Conservation (phyloP, 257 asterid species). For the Voacanga thouarsii region DNA sequence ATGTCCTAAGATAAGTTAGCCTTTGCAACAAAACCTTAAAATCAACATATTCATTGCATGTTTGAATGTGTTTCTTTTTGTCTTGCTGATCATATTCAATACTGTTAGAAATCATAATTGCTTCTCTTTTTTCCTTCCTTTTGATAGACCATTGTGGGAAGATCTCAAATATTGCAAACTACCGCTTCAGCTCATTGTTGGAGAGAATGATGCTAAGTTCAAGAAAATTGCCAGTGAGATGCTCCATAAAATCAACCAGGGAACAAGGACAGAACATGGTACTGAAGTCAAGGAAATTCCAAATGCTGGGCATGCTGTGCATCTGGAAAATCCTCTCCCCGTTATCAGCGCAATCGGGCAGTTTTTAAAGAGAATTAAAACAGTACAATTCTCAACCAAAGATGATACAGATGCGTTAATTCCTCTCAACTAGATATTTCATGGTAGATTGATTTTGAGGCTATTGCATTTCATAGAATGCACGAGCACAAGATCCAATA, state of each 20-base stretch:
- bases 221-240: constrained; percentile 60
- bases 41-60: not conserved
- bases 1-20: not conserved
- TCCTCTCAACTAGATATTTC: not conserved
- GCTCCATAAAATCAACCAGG: constrained; percentile 35
- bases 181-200: constrained; percentile 69
- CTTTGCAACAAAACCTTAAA: not conserved
- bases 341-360: constrained; percentile 60
- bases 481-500: not conserved
- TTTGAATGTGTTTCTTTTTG: not conserved
- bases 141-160: constrained; percentile 73
- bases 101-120: not conserved
- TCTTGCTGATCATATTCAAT: not conserved
- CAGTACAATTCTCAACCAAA: not conserved
- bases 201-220: constrained; percentile 78
- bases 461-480: not conserved
- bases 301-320: constrained; percentile 83
- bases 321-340: constrained; percentile 85
- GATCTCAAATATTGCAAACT: constrained; percentile 68
- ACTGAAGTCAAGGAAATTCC: constrained; percentile 57
- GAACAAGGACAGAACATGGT: constrained; percentile 12
- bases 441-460: not conserved
- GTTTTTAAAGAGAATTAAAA: constrained; percentile 40
- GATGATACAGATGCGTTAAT: not conserved
- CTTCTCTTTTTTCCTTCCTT: not conserved